Conservation (phyloP, 2,329 filamentous ascomycete species). For the Hortaea sp. region DNA sequence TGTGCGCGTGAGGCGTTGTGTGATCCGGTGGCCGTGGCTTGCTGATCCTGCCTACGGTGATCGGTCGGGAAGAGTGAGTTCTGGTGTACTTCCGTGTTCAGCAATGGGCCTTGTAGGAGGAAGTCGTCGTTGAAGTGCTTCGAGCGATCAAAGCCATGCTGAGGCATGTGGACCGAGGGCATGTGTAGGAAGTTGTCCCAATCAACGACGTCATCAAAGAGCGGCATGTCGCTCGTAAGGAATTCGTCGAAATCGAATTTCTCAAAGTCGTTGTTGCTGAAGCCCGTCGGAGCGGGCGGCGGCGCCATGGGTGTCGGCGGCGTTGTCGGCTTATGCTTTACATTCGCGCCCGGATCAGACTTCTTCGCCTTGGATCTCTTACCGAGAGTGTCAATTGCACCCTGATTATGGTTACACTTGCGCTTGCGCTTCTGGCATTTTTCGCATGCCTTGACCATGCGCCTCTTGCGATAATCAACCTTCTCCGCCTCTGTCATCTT, state of each 20-base stretch:
- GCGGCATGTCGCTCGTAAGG: conserved; percentile 8
- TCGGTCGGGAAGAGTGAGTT: not conserved
- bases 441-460: conserved; percentile 28
- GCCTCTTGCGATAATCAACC: conserved; percentile 28
- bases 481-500: conserved; percentile 31
- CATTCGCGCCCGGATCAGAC: not conserved
- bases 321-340: conserved; percentile 1
- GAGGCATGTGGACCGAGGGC: conserved; percentile 4
- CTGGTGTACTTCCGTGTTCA: not conserved
- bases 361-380: conserved; percentile 11
- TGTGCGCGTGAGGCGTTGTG: not conserved
- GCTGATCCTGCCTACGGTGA: not conserved
- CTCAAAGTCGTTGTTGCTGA: not conserved
- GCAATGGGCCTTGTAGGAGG: not conserved
- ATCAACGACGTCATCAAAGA: conserved; percentile 17
- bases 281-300: not conserved
- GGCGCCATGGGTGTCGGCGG: not conserved
- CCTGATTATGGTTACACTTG: conserved; percentile 25
- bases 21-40: not conserved
- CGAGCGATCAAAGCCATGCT: conserved; percentile 13
- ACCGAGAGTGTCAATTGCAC: conserved; percentile 19
- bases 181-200: conserved; percentile 13
- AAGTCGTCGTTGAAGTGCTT: conserved; percentile 1
- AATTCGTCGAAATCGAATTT: conserved; percentile 3
- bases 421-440: conserved; percentile 27